These are phyloP conservation scores for Phytophthora citricola DNA, from an alignment of 352 stramenopile species.

Conservation along the genomic window DNA sequence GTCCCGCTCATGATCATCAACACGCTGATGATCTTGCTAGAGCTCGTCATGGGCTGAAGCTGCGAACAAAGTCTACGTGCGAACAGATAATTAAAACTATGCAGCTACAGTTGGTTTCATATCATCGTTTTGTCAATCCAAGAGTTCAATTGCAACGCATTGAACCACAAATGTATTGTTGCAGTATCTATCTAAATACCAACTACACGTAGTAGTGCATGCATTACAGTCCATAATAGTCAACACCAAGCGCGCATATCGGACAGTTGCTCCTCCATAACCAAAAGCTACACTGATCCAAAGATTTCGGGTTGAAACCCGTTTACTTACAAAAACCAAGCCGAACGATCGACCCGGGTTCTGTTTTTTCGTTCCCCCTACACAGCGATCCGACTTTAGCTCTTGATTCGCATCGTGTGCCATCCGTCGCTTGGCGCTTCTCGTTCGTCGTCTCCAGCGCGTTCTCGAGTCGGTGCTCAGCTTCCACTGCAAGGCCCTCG, in stretches of 20 bases:
- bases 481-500: background rate
- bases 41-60: constrained; percentile 75
- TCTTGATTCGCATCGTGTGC: constrained; percentile 36
- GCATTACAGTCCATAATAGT: no score
- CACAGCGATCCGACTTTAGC: constrained; percentile 26
- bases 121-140: background rate
- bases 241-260: no score
- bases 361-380: constrained; percentile 12
- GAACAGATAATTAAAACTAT: constrained; percentile 17
- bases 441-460: background rate
- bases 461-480: background rate
- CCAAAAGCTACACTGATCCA: constrained; percentile 7
- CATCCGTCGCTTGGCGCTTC: background rate
- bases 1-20: constrained; percentile 88
- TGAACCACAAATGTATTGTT: background rate
- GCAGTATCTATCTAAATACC: no score
- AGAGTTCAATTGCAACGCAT: constrained; percentile 1
- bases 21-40: constrained; percentile 79
- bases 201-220: no score
- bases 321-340: constrained; percentile 28
- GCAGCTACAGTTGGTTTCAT: constrained; percentile 9
- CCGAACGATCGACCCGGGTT: constrained; percentile 23
- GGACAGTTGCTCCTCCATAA: no score
- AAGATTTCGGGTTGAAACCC: constrained; percentile 36
- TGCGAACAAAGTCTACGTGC: background rate